Evolutionary conservation across 768 basidiomycete species (phyloP), one percentile per base, ranked within the genome.

Genomic region (Lactarius sanguifluus): DNA sequence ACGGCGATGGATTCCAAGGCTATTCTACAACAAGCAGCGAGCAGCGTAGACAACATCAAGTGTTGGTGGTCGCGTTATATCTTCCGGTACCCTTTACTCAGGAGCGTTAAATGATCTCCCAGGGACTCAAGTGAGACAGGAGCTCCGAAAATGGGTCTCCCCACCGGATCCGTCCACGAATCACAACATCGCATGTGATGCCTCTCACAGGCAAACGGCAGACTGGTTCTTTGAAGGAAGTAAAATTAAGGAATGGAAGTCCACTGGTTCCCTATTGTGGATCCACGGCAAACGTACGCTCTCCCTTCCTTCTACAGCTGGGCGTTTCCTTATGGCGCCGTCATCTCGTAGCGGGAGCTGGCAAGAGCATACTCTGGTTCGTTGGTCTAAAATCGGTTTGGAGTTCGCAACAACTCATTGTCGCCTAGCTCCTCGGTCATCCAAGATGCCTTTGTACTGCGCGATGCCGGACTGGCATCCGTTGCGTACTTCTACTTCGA

Each of bases 111-210:
- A 56, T 23, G 13, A 6, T 10, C 1, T 16, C 5, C 2, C 55
- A 63, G 62, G 55, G 20, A 23, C 32, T 1, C 15, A 61, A 54
- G 0, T 54, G 16, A 1, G 40, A 16, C 5, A 16, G 32, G 20
- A 61, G 20, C 32, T 61, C 1, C 9, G 3, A 10, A 61, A 1
- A 7, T 61, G 60, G 60, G 45, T 61, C 7, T 36, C 30, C 1
- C 60, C 60, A 13, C 60, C 60, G 5, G 45, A 61, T 36, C 34
- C 47, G 36, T 61, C 47, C 2, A 38, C 15, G 34, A 61, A 61
- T 52, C 45, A 50, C 47, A 30, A 59, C 40, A 52, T 52, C 25
- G n/a, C 50, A 15, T 52, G 50, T n/a, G 25, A n/a, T 52, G 50
- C 50, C 16, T 25, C 25, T 25, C 58, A 59, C 8, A 28, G 32